Evolutionary conservation across 805 yeast species (phyloP).

Genomic region (Ogataea siamensis): DNA sequence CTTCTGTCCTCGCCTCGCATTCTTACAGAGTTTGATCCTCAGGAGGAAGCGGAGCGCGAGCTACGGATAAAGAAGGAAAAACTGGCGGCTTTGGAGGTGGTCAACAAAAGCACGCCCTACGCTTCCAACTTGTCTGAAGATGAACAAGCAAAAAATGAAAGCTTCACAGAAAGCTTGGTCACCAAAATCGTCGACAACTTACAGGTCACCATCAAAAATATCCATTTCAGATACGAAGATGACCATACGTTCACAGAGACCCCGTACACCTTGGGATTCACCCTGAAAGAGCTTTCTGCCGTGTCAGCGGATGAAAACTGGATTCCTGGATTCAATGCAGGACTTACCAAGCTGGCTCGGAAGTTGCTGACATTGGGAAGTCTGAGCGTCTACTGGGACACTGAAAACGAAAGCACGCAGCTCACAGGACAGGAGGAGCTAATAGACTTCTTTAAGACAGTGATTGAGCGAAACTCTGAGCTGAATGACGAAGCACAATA

Average conservation of each 20-base stretch:
- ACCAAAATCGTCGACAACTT: constrained; percentile 91
- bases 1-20: constrained; percentile 75
- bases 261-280: constrained; percentile 82
- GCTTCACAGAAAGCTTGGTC: constrained; percentile 81
- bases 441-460: constrained; percentile 44
- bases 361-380: constrained; percentile 75
- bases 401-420: constrained; percentile 52
- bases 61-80: constrained; percentile 65
- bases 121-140: constrained; percentile 33
- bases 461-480: constrained; percentile 37
- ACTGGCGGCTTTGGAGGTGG: constrained; percentile 61
- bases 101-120: constrained; percentile 44
- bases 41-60: constrained; percentile 58
- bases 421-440: constrained; percentile 48
- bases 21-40: constrained; percentile 50
- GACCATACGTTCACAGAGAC: constrained; percentile 60
- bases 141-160: constrained; percentile 57
- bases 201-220: constrained; percentile 86
- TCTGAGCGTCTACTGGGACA: constrained; percentile 81
- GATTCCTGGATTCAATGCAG: constrained; percentile 81
- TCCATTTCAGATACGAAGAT: constrained; percentile 92
- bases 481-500: constrained; percentile 43
- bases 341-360: constrained; percentile 62
- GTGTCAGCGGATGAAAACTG: constrained; percentile 84
- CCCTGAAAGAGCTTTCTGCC: constrained; percentile 84